A percentile compares a stretch with the other conserved stretches of the same genome.
These are phyloP conservation scores for Scedosporium boydii DNA, from an alignment of 2,329 filamentous ascomycete species.

Conservation along the genomic window DNA sequence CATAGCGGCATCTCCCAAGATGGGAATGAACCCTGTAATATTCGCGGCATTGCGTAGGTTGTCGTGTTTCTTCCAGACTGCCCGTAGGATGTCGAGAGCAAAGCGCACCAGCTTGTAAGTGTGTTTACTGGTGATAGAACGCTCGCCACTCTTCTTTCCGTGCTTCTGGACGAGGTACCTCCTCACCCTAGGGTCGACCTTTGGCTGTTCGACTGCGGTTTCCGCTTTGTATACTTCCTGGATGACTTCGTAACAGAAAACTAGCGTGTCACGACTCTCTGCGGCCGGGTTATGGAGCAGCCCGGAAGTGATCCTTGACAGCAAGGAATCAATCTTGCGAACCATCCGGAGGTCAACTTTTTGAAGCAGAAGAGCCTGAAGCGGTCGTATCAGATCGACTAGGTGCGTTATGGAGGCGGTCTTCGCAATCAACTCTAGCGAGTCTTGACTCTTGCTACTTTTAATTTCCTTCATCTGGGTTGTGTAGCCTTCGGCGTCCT, in stretches of 20 bases:
- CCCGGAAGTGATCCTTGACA: slow-evolving; percentile 74
- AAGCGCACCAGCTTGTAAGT: slow-evolving; percentile 84
- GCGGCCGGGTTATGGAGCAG: slow-evolving; percentile 73
- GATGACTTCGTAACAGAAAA: slow-evolving; percentile 93
- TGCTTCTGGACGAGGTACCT: slow-evolving; percentile 76
- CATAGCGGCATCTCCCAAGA: slow-evolving; percentile 79
- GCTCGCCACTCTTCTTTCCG: slow-evolving; percentile 62
- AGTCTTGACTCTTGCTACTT: slow-evolving; percentile 95
- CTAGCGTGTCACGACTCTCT: slow-evolving; percentile 69
- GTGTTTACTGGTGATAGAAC: slow-evolving; percentile 66
- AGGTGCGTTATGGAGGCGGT: slow-evolving; percentile 68
- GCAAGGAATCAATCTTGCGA: slow-evolving; percentile 81
- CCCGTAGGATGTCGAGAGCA: slow-evolving; percentile 75
- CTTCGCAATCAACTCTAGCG: slow-evolving; percentile 85
- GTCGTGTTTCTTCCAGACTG: slow-evolving; percentile 78
- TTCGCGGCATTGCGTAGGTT: slow-evolving; percentile 71
- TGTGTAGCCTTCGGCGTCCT: slow-evolving; percentile 91
- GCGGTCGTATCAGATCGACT: slow-evolving; percentile 64
- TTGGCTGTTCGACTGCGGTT: slow-evolving; percentile 39
- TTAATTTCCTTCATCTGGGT: slow-evolving; percentile 97
- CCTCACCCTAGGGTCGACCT: slow-evolving; percentile 52
- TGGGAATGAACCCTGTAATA: slow-evolving; percentile 74
- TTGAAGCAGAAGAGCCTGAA: slow-evolving; percentile 71
- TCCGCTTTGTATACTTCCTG: slow-evolving; percentile 70
- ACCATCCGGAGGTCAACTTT: slow-evolving; percentile 76